phyloP scores from a whole-genome alignment of 2,329 filamentous ascomycete species.

The Verruconis gallopava region DNA sequence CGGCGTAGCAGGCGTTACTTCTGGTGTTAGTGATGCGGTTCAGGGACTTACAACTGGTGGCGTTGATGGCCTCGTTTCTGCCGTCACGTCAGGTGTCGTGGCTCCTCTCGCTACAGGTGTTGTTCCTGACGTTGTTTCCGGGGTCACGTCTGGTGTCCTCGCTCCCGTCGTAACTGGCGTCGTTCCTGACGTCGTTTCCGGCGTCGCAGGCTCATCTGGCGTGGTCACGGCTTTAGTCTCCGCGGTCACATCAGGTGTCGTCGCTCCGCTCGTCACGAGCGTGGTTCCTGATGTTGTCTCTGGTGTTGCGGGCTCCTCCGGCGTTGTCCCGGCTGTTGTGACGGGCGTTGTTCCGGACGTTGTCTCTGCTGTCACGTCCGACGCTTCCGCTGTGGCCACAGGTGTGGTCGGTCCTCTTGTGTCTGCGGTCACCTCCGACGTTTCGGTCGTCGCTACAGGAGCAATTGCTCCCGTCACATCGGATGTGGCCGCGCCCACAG shows the following conservation, averaged over 20 bases:
- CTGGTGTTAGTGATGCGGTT: neutral
- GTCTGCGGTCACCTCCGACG: neutral
- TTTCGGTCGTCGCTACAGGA: neutral
- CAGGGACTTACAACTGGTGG: neutral
- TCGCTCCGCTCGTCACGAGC: neutral
- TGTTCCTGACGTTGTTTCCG: neutral
- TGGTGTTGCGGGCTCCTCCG: neutral
- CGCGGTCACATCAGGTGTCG: neutral
- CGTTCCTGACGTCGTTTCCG: neutral
- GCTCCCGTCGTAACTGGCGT: neutral
- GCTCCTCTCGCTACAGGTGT: neutral
- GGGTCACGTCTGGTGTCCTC: neutral
- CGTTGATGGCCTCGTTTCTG: neutral
- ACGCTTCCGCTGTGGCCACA: neutral
- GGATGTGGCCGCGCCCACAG: neutral
- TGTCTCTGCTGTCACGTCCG: neutral
- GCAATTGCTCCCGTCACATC: neutral
- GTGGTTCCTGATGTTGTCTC: neutral
- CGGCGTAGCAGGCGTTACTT: neutral
- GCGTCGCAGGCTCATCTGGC: neutral
- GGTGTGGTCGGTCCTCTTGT: neutral
- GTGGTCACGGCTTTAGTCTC: neutral
- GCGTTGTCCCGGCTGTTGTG: neutral
- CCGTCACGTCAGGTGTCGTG: neutral
- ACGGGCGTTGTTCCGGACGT: neutral